Conservation (phyloP, 345 rosid species). For the Eucalyptus globulus region DNA sequence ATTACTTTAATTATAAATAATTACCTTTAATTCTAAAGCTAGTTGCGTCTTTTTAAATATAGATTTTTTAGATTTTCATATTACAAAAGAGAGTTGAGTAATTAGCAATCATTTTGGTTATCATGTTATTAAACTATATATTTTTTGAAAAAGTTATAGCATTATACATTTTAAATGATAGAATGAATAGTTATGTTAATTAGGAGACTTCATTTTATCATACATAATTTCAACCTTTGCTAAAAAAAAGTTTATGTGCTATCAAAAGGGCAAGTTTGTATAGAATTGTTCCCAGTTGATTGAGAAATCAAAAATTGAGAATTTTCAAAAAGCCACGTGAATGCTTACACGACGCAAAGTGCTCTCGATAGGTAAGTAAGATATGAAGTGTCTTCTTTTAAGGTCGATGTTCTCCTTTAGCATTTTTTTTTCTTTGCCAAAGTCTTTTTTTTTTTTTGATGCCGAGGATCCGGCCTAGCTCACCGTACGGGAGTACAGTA, state of each 20-base stretch:
- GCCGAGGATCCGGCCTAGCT: no score
- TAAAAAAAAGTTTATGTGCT: not conserved
- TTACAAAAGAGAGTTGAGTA: not conserved
- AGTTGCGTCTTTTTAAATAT: not conserved
- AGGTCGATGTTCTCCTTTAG: not conserved
- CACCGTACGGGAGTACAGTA: fast-evolving
- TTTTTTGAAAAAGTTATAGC: not conserved
- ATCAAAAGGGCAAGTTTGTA: not conserved
- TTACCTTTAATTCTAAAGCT: not conserved
- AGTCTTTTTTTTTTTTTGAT: not conserved
- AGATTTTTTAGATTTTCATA: not conserved
- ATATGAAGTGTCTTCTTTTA: not conserved
- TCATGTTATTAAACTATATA: not conserved
- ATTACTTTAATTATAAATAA: not conserved
- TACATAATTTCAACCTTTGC: not conserved
- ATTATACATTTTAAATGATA: not conserved
- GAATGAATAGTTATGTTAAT: not conserved
- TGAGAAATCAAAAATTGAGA: not conserved
- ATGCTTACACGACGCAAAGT: not conserved
- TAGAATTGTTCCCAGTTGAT: not conserved
- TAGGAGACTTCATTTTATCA: not conserved
- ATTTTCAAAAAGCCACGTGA: not conserved
- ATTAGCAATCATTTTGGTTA: not conserved
- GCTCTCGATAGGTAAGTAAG: not conserved
- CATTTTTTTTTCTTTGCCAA: not conserved